phyloP scores from a whole-genome alignment of 352 stramenopile species.

The Vaucheria bursata region DNA sequence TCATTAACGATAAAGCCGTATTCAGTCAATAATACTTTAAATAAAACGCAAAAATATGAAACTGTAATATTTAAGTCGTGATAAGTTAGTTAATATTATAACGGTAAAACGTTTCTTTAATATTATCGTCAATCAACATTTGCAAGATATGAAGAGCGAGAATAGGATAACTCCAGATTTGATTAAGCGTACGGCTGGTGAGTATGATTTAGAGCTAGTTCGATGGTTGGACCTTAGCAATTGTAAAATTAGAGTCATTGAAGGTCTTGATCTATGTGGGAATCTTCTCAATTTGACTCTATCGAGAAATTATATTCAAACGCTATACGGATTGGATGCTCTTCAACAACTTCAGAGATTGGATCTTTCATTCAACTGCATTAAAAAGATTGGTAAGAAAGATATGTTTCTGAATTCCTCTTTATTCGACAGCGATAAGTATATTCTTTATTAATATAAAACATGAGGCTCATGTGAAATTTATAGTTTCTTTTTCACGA shows the following conservation, averaged over 20 bases:
- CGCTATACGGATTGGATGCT: conserved; percentile 32
- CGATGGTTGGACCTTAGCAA: conserved; percentile 41
- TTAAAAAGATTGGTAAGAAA: conserved; percentile 33
- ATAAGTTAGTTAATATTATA: too few relatives aligned
- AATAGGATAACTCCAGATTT: too few relatives aligned
- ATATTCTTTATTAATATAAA: too few relatives aligned
- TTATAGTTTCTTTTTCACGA: background rate
- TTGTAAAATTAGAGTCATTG: conserved; percentile 33
- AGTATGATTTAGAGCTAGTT: conserved; percentile 43
- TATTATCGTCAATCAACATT: too few relatives aligned
- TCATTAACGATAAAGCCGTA: too few relatives aligned
- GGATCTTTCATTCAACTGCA: conserved; percentile 40
- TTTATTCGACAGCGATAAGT: too few relatives aligned
- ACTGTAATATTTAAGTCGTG: too few relatives aligned
- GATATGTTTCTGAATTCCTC: background rate
- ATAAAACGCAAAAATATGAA: too few relatives aligned
- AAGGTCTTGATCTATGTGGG: conserved; percentile 29
- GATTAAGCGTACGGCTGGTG: conserved; percentile 20
- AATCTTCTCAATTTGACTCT: conserved; percentile 21
- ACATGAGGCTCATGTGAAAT: background rate
- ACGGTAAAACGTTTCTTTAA: too few relatives aligned
- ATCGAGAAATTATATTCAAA: conserved; percentile 28
- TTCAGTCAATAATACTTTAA: too few relatives aligned
- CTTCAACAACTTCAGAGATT: conserved; percentile 28
- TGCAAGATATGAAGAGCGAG: too few relatives aligned